phyloP scores from a whole-genome alignment of 495 filamentous ascomycete genomes.

The Trypethelium eluteriae region DNA sequence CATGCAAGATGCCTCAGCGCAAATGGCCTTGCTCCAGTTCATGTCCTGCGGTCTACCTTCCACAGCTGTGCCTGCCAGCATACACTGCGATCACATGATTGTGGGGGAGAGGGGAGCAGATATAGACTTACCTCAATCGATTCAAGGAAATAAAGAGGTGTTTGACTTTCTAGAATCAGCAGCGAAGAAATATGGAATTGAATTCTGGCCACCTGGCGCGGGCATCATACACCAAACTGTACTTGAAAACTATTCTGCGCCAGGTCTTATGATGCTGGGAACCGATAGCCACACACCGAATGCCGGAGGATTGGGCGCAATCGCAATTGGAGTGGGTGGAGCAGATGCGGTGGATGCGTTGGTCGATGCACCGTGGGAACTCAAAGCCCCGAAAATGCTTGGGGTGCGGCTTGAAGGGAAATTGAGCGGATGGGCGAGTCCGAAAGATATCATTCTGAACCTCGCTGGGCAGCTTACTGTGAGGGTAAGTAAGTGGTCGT shows the following conservation, averaged over 20 bases:
- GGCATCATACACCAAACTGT: constrained; percentile 99
- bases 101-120: constrained; percentile 86
- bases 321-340: constrained; percentile 95
- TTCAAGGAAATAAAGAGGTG: constrained; percentile 89
- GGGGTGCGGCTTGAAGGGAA: constrained; percentile 80
- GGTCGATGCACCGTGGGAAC: constrained; percentile 92
- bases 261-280: constrained; percentile 98
- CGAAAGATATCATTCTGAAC: constrained; percentile 89
- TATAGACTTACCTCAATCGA: constrained; percentile 75
- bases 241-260: constrained; percentile 95
- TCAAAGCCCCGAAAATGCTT: constrained; percentile 85
- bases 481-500: constrained; percentile 36
- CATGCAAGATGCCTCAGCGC: constrained; percentile 97
- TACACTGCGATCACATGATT: constrained; percentile 99
- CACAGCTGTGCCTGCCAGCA: constrained; percentile 93
- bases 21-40: constrained; percentile 97
- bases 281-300: constrained; percentile 98
- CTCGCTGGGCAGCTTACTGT: constrained; percentile 88
- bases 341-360: constrained; percentile 96
- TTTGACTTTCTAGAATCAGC: constrained; percentile 96
- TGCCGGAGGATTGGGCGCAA: constrained; percentile 82
- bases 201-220: constrained; percentile 98
- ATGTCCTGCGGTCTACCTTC: constrained; percentile 90
- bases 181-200: constrained; percentile 91
- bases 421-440: constrained; percentile 81